Base-by-base conservation (phyloP, 805 yeast species). In the Lachancea sp. region DNA sequence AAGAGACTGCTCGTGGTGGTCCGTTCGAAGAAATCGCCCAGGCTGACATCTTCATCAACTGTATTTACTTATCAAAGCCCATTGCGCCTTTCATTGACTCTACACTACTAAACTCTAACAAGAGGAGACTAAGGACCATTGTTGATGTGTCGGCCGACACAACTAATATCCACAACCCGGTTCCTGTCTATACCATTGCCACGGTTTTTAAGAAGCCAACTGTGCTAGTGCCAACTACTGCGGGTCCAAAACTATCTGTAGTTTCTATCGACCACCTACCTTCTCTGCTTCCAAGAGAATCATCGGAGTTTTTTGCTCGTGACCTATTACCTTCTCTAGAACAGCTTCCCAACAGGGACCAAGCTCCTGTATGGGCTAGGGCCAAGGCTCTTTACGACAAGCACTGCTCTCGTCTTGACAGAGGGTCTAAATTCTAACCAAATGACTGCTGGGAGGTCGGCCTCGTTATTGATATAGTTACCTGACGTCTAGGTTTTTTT, bases 71-170 rank as follows among this genome's bases (percentile, higher is more conserved):
- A 54, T 85, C 96, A 30, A 70, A 80, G 67, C 95, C 96, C 60
- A 92, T 92, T 58, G 81, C 97, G 24, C 97, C 97, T 39, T 92
- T 92, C 62, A 73, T 87, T 59, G 77, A 81, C 66, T 65, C 61
- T 52, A 83, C 83, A 23, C 63, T 75, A 44, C 74, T 92, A 61
- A 83, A 84, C 67, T 63, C 60, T 43, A 66, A 70, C 32, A 65
- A 70, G 49, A 86, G 98, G 77, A 81, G 74, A 50, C 75, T 92
- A 60, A 78, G 90, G 65, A 86, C 94, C 13, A 87, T 92, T 46
- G 97, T 92, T 39, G 99, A 92, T 64, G 99, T 92, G 43, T 85
- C 96, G 38, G 98, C 98, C 42, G 99, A 92, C 68, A 92, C 97
- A 35, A 92, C 98, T 41, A 92, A 92, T 66, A 97, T 97, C 46